Conservation (phyloP, 1,139 yeast genomes). For the Lodderomyces orthopsilosis region DNA sequence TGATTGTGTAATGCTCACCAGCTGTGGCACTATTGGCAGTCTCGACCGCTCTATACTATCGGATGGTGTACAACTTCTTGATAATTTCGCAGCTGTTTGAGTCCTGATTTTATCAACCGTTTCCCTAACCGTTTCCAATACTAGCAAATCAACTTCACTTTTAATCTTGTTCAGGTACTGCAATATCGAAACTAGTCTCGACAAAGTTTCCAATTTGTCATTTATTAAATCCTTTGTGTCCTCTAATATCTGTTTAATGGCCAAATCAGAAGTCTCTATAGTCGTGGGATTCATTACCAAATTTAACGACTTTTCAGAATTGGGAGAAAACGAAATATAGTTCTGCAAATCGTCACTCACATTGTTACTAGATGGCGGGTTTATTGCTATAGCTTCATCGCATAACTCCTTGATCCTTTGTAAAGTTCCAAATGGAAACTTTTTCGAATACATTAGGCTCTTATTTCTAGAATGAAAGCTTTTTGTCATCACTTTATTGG, state of each 20-base stretch:
- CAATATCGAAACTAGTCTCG: slow-evolving; percentile 72
- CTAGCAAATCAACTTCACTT: slow-evolving; percentile 74
- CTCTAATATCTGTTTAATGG: slow-evolving; percentile 57
- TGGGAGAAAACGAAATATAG: slow-evolving; percentile 57
- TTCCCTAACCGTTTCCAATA: slow-evolving; percentile 61
- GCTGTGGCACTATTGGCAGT: slow-evolving; percentile 9
- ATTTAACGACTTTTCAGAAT: slow-evolving; percentile 63
- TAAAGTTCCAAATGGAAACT: slow-evolving; percentile 67
- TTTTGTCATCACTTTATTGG: slow-evolving; percentile 24
- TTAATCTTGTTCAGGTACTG: slow-evolving; percentile 80
- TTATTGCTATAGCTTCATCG: slow-evolving; percentile 72
- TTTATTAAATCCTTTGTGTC: slow-evolving; percentile 66
- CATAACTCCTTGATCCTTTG: slow-evolving; percentile 65
- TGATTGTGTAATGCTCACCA: background rate
- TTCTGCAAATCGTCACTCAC: background rate
- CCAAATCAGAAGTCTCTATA: slow-evolving; percentile 57
- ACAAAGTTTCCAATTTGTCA: slow-evolving; percentile 71
- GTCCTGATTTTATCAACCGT: slow-evolving; percentile 56
- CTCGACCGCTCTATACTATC: slow-evolving; percentile 4
- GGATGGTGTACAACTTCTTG: slow-evolving; percentile 12
- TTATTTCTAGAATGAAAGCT: slow-evolving; percentile 26
- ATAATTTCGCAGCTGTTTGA: slow-evolving; percentile 23
- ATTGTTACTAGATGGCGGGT: slow-evolving; percentile 47
- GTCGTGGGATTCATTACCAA: slow-evolving; percentile 36
- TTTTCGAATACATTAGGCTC: slow-evolving; percentile 27